phyloP scores from a whole-genome alignment of 176 grass and related monocot genomes.

The Musa schizocarpa region DNA sequence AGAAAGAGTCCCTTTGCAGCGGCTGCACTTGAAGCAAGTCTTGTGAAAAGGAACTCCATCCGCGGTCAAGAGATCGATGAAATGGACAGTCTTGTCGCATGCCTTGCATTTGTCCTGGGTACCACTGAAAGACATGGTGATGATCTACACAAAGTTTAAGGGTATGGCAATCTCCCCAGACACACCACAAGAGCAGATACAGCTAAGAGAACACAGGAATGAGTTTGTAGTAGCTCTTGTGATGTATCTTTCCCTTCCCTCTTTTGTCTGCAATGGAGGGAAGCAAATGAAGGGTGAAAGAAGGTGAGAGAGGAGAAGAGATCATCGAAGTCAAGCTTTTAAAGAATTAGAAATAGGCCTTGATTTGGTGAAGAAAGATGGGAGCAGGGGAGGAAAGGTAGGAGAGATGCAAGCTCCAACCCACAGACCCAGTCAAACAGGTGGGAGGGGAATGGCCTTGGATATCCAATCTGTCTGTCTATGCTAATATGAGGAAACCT shows the following conservation, averaged over 20 bases:
- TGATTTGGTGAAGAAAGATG: conserved; percentile 20
- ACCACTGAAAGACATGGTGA: conserved; percentile 92
- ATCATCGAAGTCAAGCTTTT: background rate
- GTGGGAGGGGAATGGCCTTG: background rate
- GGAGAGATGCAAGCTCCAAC: conserved; percentile 28
- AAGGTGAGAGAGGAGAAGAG: background rate
- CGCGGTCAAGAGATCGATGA: conserved; percentile 88
- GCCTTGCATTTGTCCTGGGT: conserved; percentile 93
- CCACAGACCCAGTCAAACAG: conserved; percentile 50
- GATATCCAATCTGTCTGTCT: background rate
- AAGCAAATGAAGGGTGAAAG: conserved; percentile 10
- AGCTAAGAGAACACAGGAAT: too few species aligned
- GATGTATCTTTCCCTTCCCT: background rate
- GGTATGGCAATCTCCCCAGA: too few species aligned
- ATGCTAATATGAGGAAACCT: too few species aligned
- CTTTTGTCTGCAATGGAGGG: background rate
- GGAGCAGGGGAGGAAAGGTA: conserved; percentile 46
- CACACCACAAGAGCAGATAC: too few species aligned
- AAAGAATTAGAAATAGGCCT: background rate
- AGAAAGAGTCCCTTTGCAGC: conserved; percentile 58
- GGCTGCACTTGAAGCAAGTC: conserved; percentile 21
- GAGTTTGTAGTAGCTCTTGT: too few species aligned
- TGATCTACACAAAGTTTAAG: too few species aligned
- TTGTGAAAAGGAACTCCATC: conserved; percentile 29
- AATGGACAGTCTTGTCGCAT: conserved; percentile 93